Evolutionary conservation across 768 basidiomycete genomes (phyloP).

Genomic region (Tricholoma bakamatsutake): DNA sequence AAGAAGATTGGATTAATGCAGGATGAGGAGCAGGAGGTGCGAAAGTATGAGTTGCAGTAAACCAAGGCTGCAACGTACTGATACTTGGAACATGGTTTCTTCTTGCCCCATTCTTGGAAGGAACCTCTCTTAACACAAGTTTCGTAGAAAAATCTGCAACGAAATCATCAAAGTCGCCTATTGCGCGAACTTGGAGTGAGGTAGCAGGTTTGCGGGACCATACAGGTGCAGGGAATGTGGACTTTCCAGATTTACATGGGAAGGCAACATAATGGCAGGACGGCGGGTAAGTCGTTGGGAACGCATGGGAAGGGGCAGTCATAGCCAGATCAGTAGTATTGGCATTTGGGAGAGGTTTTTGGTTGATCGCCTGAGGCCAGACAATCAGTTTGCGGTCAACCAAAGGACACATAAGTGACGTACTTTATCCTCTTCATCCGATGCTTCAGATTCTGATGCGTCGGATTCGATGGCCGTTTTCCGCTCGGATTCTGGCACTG

Average conservation of each 20-base stretch:
- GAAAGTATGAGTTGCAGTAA: slow-evolving; percentile 16
- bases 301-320: slow-evolving; percentile 18
- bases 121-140: slow-evolving; percentile 15
- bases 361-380: neutral
- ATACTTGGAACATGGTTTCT: neutral
- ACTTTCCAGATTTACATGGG: slow-evolving; percentile 4
- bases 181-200: neutral
- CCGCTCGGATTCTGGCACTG: slow-evolving; percentile 16
- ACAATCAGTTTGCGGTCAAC: neutral
- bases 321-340: neutral
- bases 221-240: slow-evolving; percentile 21
- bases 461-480: slow-evolving; percentile 4
- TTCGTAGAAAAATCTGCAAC: slow-evolving; percentile 16
- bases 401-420: neutral
- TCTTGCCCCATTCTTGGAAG: neutral
- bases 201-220: slow-evolving; percentile 27
- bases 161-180: slow-evolving; percentile 23
- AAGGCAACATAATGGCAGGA: slow-evolving; percentile 7
- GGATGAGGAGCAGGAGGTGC: slow-evolving; percentile 22
- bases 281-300: slow-evolving; percentile 16
- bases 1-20: slow-evolving; percentile 15
- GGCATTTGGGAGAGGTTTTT: neutral
- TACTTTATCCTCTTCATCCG: slow-evolving; percentile 10
- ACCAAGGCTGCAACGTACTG: slow-evolving; percentile 12
- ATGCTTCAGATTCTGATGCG: slow-evolving; percentile 8